Percentiles rank a stretch among this genome's conserved stretches.
These are phyloP conservation scores for Pseudogymnoascus sp. DNA, from an alignment of 2,329 filamentous ascomycete genomes.

Conservation along the genomic window DNA sequence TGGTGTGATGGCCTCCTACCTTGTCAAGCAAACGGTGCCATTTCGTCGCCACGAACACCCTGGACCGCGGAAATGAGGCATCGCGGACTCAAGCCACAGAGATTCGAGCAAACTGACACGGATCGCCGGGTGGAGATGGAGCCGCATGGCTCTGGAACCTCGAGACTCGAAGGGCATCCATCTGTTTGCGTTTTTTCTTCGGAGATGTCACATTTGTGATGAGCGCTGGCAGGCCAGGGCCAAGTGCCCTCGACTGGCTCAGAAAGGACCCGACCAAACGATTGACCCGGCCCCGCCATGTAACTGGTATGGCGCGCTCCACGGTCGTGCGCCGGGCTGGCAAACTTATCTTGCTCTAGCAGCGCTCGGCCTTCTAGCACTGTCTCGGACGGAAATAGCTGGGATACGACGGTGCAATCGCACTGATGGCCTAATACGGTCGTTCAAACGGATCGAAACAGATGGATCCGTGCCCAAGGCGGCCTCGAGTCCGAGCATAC, in stretches of 20 bases:
- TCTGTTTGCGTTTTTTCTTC: neutral
- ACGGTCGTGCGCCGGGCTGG: neutral
- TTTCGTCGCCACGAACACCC: neutral
- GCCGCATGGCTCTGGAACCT: neutral
- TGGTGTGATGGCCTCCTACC: neutral
- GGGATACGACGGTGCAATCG: neutral
- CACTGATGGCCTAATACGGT: neutral
- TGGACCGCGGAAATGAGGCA: neutral
- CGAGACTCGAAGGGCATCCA: neutral
- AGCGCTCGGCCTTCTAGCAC: neutral
- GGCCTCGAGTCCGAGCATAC: neutral
- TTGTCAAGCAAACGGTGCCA: neutral
- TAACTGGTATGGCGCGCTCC: neutral
- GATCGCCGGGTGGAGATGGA: conserved; percentile 4
- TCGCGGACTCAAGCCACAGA: neutral
- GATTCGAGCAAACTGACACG: neutral
- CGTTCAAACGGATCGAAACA: conserved; percentile 1
- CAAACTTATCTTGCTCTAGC: neutral
- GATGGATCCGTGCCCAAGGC: neutral
- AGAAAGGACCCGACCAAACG: neutral
- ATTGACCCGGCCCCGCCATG: neutral
- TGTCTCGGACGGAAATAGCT: conserved; percentile 2
- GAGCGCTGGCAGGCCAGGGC: neutral
- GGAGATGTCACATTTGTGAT: conserved; percentile 1
- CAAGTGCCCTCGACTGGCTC: neutral